Conservation (phyloP, 106 monocot genomes). For the Agapanthus africanus region DNA sequence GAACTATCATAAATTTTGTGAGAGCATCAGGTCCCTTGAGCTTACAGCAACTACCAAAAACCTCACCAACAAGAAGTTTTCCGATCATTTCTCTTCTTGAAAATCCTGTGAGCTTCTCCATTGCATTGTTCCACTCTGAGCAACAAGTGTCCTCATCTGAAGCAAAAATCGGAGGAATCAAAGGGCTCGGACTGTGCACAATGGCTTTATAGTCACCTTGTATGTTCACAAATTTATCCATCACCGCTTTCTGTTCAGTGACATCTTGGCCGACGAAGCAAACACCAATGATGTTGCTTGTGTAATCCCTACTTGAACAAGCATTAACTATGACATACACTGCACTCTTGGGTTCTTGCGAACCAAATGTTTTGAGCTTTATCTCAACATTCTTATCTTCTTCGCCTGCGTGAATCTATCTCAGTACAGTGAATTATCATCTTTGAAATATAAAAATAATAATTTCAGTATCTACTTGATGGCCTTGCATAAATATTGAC, state of each 20-base stretch:
- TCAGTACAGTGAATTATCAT: conserved; percentile 9
- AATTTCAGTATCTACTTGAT: conserved; percentile 7
- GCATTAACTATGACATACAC: conserved; percentile 88
- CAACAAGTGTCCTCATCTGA: conserved; percentile 84
- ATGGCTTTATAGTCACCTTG: conserved; percentile 96
- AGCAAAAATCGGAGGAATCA: conserved; percentile 95
- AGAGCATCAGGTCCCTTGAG: conserved; percentile 82
- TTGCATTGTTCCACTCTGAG: conserved; percentile 94
- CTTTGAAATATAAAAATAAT: conserved; percentile 1
- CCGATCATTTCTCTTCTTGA: conserved; percentile 61
- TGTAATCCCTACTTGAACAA: conserved; percentile 88
- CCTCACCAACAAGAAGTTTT: conserved; percentile 77
- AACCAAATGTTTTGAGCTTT: conserved; percentile 78
- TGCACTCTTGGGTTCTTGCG: conserved; percentile 41
- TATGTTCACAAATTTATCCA: conserved; percentile 93
- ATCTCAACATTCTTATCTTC: conserved; percentile 95
- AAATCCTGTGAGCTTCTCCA: conserved; percentile 90
- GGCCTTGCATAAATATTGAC: too few relatives aligned
- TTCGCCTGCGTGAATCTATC: conserved; percentile 51
- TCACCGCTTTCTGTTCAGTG: conserved; percentile 81
- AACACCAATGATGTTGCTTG: conserved; percentile 71
- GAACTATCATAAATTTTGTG: conserved; percentile 92
- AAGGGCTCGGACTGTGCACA: conserved; percentile 75
- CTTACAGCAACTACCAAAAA: conserved; percentile 80
- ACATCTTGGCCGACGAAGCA: conserved; percentile 95